Base-by-base conservation (phyloP, 176 grass and related monocot genomes). In the Leersia perrieri region DNA sequence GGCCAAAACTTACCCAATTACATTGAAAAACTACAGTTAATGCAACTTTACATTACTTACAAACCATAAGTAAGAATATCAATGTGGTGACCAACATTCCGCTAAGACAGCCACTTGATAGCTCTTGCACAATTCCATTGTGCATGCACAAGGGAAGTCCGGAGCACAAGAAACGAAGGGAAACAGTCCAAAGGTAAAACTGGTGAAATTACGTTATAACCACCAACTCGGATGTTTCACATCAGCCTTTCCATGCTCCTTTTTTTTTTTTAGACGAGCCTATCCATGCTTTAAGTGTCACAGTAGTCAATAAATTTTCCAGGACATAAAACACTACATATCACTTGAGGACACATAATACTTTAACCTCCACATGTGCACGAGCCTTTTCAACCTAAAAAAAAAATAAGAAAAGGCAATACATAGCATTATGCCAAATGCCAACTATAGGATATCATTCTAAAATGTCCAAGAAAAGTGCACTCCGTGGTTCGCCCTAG, bases 311-410 rank as follows among this genome's bases (percentile, higher is more conserved):
- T 60, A 27, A 30, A 32, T 63, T 72, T 40, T 74, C 60, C 60
- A 65, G 7, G 61, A 29, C 38, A 81, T 81, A 66, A 66, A 81
- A 60, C 16, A 81, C 34, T 42, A 26, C 51, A 61, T 61, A 81
- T 42, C 57, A 30, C 35, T 80, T 60, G 51, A 60, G 26, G 55
- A 45, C 11, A 38, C 55, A 82, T 49, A 51, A n/a, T 9, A 66
- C 11, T 4, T 91, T 98, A 67, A 83, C 55, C 65, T 91, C 95
- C 61, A 93, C 88, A 83, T 95, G 92, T 76, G 61, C 84, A 72
- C 94, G 81, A 35, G 92, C 92, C 57, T 89, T 89, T 74, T 86
- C 89, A 77, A 98, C 95, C 95, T 94, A 74, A 20, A 68, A 47
- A 68, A n/a, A n/a, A 0, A 29, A 38, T 28, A 74, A 70, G 35